Conservation (phyloP, 257 asterid species). For the Coffea canephora region DNA sequence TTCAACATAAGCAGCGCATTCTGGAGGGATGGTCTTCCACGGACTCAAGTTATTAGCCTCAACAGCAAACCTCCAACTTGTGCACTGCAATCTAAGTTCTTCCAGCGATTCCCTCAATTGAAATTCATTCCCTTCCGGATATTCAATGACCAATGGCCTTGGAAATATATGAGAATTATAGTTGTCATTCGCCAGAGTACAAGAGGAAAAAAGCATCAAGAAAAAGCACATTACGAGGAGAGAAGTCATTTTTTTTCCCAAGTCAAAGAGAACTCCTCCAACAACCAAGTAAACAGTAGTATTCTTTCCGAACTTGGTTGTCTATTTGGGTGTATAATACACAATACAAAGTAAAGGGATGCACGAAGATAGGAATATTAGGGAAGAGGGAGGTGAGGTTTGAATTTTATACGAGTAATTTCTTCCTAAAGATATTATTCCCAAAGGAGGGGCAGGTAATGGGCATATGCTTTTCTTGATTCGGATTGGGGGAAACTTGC, state of each 20-base stretch:
- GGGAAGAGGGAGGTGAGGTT: slow-evolving; percentile 3
- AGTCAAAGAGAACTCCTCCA: neutral
- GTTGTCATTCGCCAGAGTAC: slow-evolving; percentile 25
- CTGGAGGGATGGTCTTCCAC: slow-evolving; percentile 63
- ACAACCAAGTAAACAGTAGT: neutral
- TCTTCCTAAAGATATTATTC: neutral
- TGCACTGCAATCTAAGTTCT: slow-evolving; percentile 45
- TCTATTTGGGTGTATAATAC: neutral
- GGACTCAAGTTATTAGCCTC: slow-evolving; percentile 80
- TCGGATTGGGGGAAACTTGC: slow-evolving; percentile 10
- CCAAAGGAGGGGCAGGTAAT: neutral
- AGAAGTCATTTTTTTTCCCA: slow-evolving; percentile 11
- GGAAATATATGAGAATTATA: slow-evolving; percentile 15
- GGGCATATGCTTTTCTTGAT: slow-evolving; percentile 34
- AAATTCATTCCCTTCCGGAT: slow-evolving; percentile 30
- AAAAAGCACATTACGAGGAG: slow-evolving; percentile 28
- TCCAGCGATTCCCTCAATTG: slow-evolving; percentile 22
- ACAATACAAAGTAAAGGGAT: neutral
- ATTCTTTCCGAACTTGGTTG: neutral
- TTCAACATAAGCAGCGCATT: slow-evolving; percentile 65
- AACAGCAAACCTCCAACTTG: slow-evolving; percentile 79
- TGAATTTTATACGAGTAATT: neutral
- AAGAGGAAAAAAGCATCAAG: slow-evolving; percentile 34
- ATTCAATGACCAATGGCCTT: slow-evolving; percentile 35
- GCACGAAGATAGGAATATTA: no score